These are phyloP conservation scores for Termitomyces sp. DNA, from an alignment of 768 basidiomycete genomes.

Conservation along the genomic window DNA sequence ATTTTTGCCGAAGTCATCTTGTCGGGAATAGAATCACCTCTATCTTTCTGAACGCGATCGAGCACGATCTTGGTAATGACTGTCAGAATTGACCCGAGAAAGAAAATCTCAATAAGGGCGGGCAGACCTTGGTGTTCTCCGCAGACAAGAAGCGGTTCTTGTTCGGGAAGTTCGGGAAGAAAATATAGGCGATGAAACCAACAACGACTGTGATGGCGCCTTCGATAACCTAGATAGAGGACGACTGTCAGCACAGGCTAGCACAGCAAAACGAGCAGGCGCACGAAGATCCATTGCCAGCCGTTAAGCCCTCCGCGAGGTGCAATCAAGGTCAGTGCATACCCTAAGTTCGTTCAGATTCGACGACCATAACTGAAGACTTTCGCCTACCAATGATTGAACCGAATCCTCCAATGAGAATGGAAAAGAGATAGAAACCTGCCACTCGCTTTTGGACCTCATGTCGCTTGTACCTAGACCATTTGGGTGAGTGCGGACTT, in stretches of 20 bases:
- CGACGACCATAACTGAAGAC: no score
- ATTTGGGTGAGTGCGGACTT: background rate
- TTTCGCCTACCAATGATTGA: constrained; percentile 16
- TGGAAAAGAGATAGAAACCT: constrained; percentile 25
- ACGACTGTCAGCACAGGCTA: background rate
- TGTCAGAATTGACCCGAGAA: background rate
- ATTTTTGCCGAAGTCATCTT: constrained; percentile 24
- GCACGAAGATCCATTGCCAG: constrained; percentile 25
- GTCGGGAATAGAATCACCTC: constrained; percentile 31
- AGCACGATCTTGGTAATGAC: constrained; percentile 11
- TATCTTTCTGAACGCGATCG: constrained; percentile 29
- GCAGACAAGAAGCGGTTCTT: constrained; percentile 26
- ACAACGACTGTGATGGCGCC: constrained; percentile 19
- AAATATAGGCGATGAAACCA: constrained; percentile 16
- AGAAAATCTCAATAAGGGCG: background rate
- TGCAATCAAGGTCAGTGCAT: constrained; percentile 11
- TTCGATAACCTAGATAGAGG: constrained; percentile 19
- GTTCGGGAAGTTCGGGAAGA: constrained; percentile 21
- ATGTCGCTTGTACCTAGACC: constrained; percentile 29
- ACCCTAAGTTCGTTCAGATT: constrained; percentile 5
- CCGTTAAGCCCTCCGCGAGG: constrained; percentile 12
- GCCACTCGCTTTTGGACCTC: constrained; percentile 36
- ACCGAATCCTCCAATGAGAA: constrained; percentile 24
- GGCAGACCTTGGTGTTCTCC: constrained; percentile 26
- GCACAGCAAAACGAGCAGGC: background rate